Conservation (phyloP, 108 stramenopile genomes). For the Cyclostephanos invisitatus region DNA sequence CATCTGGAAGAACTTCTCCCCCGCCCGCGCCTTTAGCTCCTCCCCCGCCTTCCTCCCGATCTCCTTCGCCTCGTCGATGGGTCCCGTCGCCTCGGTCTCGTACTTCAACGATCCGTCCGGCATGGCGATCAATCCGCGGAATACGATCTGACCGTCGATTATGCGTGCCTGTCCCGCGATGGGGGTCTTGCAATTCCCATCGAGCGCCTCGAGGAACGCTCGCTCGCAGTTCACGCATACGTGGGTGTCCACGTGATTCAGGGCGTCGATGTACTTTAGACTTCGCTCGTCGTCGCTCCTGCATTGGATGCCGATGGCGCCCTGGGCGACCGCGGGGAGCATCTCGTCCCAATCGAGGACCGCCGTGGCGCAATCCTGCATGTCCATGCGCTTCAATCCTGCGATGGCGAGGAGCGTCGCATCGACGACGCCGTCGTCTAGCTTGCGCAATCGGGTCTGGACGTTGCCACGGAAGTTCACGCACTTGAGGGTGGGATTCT, state of each 20-base stretch:
- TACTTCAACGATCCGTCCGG: constrained; percentile 88
- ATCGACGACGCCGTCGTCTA: constrained; percentile 98
- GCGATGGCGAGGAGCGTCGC: constrained; percentile 98
- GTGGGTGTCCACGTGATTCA: constrained; percentile 92
- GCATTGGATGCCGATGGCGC: constrained; percentile 99
- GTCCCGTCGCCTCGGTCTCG: constrained; percentile 75
- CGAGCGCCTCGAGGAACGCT: constrained; percentile 95
- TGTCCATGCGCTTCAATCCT: constrained; percentile 98
- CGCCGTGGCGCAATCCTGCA: constrained; percentile 91
- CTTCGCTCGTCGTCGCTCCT: constrained; percentile 89
- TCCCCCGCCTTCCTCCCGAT: constrained; percentile 87
- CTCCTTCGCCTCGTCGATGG: constrained; percentile 73
- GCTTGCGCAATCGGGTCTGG: constrained; percentile 98
- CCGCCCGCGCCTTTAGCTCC: constrained; percentile 85
- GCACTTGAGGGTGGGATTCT: constrained; percentile 95
- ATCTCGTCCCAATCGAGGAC: constrained; percentile 96
- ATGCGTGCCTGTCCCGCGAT: constrained; percentile 98
- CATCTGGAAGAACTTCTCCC: constrained; percentile 92
- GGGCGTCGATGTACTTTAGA: constrained; percentile 89
- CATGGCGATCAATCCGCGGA: constrained; percentile 92
- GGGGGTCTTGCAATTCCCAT: constrained; percentile 99
- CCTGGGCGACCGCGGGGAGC: constrained; percentile 99
- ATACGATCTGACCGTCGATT: constrained; percentile 85
- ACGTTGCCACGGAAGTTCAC: constrained; percentile 99
- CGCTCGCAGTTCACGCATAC: constrained; percentile 98